Evolutionary conservation across 306 rosid species (phyloP).

Genomic region (Glycyrrhiza uralensis): DNA sequence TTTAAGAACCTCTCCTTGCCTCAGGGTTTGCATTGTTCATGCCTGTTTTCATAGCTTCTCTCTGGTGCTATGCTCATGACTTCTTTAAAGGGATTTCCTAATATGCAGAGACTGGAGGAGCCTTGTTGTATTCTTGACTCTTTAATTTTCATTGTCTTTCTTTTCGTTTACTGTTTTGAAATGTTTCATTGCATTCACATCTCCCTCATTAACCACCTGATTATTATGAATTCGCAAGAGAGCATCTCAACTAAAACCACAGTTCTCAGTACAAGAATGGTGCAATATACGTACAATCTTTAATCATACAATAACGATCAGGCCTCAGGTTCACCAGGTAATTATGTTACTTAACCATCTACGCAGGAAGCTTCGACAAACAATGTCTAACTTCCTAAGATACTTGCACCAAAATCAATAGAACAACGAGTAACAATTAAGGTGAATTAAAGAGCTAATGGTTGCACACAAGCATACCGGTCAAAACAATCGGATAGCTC

Average conservation of each 20-base stretch:
- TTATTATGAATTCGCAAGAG: not conserved
- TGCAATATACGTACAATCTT: not conserved
- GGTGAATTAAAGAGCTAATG: constrained; percentile 2
- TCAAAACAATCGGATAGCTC: constrained; percentile 92
- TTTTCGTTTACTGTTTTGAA: not conserved
- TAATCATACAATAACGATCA: not conserved
- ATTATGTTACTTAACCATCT: constrained; percentile 18
- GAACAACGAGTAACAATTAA: not conserved
- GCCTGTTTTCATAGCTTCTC: not conserved
- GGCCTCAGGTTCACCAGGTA: not conserved
- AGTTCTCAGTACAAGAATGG: not conserved
- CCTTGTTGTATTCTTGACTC: not conserved
- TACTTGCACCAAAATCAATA: not conserved
- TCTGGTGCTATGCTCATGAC: not conserved
- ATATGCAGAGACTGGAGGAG: not conserved
- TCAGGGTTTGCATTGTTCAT: not conserved
- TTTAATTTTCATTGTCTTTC: not conserved
- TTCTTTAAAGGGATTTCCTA: constrained; percentile 14
- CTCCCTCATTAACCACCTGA: constrained; percentile 5
- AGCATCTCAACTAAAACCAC: constrained; percentile 13
- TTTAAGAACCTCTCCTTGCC: constrained; percentile 2
- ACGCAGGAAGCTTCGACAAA: not conserved
- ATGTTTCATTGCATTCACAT: too few relatives aligned
- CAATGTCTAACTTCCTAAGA: constrained; percentile 5
- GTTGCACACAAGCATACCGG: constrained; percentile 50